Base-by-base conservation (phyloP, 352 stramenopile species). In the Phytophthora pisi region DNA sequence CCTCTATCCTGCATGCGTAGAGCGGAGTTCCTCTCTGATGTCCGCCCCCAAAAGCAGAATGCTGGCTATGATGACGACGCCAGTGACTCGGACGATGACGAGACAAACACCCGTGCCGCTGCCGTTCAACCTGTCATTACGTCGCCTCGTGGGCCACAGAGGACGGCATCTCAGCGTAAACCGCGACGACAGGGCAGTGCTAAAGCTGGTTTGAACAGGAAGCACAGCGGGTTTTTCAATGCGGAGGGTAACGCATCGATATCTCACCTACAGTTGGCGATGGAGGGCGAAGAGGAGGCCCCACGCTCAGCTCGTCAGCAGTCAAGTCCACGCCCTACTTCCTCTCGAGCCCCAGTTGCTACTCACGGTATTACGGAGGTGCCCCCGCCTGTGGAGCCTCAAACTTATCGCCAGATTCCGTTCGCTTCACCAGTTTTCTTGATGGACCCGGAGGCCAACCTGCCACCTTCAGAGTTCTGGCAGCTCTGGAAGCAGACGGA, bases 381-480 rank as follows among this genome's bases (percentile, higher is more conserved):
- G 31, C 28, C 69, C 30, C 13, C 58, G 15, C 42, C 15, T 2
- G 24, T 42, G 13, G 69, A 55, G 15, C 45, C n/a, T 49, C 71
- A 71, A 15, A 28, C 8, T 7, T 49, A 67, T 4, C 65, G 82
- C 15, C 65, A 77, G 51, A 86, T 90, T 18, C 84, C 81, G 13
- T 89, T 81, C 57, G 81, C 79, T 34, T 89, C 81, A 10, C 83
- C 81, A 7, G 74, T 90, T 15, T 89, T 89, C 42, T 18, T 85
- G 50, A 58, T 89, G 61, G 69, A 88, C n/a, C 47, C 70, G 15
- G 61, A 63, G 66, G 71, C 70, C 47, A 49, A 63, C 20, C 26
- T 79, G 9, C 16, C 62, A 45, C 16, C 56, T 1, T 42, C 64
- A 4, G 57, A 71, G 18, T 80, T 80, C 45, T 80, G 72, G 72